Conservation (phyloP, 2,329 filamentous ascomycete species). For the Colletotrichum simmondsii region DNA sequence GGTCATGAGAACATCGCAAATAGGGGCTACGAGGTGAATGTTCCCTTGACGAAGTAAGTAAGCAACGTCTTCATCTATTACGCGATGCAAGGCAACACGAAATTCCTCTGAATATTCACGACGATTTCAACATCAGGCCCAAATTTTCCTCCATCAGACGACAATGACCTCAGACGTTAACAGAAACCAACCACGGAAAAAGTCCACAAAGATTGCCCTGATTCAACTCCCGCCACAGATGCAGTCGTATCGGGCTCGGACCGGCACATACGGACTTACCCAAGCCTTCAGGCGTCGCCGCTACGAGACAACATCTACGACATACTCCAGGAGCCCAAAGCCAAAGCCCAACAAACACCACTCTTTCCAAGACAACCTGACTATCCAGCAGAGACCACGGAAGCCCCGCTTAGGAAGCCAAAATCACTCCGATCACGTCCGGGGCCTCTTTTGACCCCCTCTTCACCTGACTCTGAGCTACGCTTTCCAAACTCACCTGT, state of each 20-base stretch:
- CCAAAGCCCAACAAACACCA: background rate
- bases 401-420: background rate
- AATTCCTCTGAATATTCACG: background rate
- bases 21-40: background rate
- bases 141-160: background rate
- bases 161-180: background rate
- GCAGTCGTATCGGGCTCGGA: background rate
- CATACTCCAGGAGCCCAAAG: background rate
- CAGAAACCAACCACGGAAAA: background rate
- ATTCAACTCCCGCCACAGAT: background rate
- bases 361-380: background rate
- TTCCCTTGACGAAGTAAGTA: background rate
- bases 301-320: slow-evolving; percentile 6
- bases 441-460: background rate
- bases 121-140: background rate
- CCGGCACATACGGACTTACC: background rate
- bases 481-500: background rate
- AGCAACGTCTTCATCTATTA: background rate
- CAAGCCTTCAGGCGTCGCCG: background rate
- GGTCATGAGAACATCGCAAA: background rate
- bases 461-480: background rate
- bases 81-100: background rate
- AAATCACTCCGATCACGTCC: background rate
- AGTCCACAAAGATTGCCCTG: background rate
- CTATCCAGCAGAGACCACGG: background rate